Percentiles rank a stretch among this genome's conserved stretches.
Evolutionary conservation across 495 filamentous ascomycete genomes (phyloP).

Genomic region (Rostrohypoxylon terebratum): DNA sequence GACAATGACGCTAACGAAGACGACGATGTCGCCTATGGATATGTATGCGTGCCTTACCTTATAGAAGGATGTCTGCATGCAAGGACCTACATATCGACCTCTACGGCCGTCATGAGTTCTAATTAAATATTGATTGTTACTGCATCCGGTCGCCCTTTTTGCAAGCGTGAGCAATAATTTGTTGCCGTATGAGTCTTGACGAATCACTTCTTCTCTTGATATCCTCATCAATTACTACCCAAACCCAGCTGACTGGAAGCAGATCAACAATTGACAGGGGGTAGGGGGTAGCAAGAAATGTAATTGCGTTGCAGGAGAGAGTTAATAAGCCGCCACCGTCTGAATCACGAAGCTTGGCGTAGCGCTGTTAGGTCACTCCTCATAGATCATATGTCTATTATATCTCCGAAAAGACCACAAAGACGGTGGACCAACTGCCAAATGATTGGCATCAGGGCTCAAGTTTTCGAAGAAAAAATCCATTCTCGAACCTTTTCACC

Average conservation of each 20-base stretch:
- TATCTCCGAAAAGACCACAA: slow-evolving; percentile 19
- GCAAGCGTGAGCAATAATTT: neutral
- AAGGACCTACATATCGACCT: slow-evolving; percentile 14
- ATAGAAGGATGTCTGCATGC: slow-evolving; percentile 7
- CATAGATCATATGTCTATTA: slow-evolving; percentile 39
- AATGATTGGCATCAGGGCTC: slow-evolving; percentile 30
- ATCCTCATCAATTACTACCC: slow-evolving; percentile 27
- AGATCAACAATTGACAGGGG: slow-evolving; percentile 13
- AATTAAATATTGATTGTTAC: slow-evolving; percentile 17
- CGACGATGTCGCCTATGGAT: slow-evolving; percentile 8
- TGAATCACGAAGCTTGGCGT: slow-evolving; percentile 27
- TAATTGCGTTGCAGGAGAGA: slow-evolving; percentile 9
- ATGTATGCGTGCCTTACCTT: slow-evolving; percentile 31
- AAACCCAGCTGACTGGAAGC: slow-evolving; percentile 42
- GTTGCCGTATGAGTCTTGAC: neutral
- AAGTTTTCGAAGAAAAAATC: slow-evolving; percentile 4
- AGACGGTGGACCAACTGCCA: slow-evolving; percentile 16
- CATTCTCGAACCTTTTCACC: neutral
- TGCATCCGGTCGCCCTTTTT: slow-evolving; percentile 24
- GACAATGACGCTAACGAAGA: neutral
- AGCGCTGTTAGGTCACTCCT: slow-evolving; percentile 26
- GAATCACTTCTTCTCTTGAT: slow-evolving; percentile 16
- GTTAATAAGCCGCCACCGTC: slow-evolving; percentile 19
- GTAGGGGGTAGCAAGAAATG: neutral
- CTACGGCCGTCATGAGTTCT: slow-evolving; percentile 29